These are phyloP conservation scores for Obba rivulosa DNA, from an alignment of 768 basidiomycete species.

Conservation along the genomic window DNA sequence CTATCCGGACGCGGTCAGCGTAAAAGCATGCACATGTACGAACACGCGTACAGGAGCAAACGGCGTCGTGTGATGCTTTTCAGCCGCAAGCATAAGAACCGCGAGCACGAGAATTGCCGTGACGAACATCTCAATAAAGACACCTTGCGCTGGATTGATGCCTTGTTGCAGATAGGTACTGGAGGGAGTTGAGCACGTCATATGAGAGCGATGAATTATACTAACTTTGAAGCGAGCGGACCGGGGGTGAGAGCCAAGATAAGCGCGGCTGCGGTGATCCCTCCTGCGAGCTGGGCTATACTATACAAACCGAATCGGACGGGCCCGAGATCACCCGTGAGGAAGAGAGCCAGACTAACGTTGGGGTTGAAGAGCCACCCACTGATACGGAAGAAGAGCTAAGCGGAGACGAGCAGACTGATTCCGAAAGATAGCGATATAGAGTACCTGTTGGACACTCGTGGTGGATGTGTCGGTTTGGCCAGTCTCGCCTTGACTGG, in stretches of 20 bases:
- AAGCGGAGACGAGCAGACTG: conserved; percentile 56
- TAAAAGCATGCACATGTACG: background rate
- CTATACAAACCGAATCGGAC: conserved; percentile 54
- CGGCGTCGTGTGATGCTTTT: conserved; percentile 61
- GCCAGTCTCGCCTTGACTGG: conserved; percentile 24
- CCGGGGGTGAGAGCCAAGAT: conserved; percentile 51
- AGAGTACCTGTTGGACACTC: conserved; percentile 36
- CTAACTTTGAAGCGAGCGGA: conserved; percentile 48
- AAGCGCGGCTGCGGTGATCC: conserved; percentile 53
- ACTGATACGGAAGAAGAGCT: conserved; percentile 62
- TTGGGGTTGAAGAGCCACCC: conserved; percentile 66
- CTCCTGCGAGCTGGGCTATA: conserved; percentile 57
- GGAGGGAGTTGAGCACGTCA: conserved; percentile 5
- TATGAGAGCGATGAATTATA: background rate
- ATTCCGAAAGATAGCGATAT: conserved; percentile 59
- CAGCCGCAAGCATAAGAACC: conserved; percentile 67
- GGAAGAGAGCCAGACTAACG: conserved; percentile 52
- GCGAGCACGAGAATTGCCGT: conserved; percentile 54
- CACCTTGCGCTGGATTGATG: conserved; percentile 49
- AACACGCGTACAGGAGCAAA: conserved; percentile 56
- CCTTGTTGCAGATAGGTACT: conserved; percentile 45
- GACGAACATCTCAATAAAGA: conserved; percentile 72
- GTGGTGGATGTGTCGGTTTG: conserved; percentile 3
- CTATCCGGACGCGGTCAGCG: conserved; percentile 23
- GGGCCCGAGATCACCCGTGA: conserved; percentile 50